Percentiles rank a stretch among this genome's conserved stretches.
Conservation (phyloP, 257 asterid species). For the Capsicum chinense region DNA sequence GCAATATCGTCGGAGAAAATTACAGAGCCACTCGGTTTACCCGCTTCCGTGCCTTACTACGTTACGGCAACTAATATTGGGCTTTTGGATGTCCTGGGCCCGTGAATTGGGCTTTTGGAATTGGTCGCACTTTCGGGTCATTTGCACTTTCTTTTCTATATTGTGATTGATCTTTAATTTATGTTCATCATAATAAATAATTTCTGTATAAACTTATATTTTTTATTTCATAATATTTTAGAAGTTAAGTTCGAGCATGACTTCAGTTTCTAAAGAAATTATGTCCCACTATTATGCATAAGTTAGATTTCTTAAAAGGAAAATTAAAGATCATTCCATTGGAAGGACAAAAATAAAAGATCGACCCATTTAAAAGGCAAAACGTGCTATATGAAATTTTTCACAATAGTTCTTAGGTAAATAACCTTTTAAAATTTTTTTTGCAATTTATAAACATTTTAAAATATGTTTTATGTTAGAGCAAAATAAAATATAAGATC, state of each 20-base stretch:
- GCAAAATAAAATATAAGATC: too few species aligned
- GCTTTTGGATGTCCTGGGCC: neutral
- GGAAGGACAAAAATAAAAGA: neutral
- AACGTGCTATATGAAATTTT: neutral
- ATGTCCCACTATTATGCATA: too few species aligned
- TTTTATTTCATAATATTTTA: neutral
- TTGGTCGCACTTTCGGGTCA: neutral
- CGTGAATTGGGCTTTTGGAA: neutral
- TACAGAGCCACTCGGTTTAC: conserved; percentile 40
- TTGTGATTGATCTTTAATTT: neutral
- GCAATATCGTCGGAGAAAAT: conserved; percentile 43
- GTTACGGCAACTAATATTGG: neutral
- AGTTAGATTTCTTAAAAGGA: too few species aligned
- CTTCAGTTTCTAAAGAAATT: neutral
- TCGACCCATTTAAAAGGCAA: neutral
- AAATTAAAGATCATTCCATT: too few species aligned
- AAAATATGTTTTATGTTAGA: too few species aligned
- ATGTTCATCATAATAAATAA: neutral
- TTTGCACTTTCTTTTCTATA: neutral
- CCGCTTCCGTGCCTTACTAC: neutral
- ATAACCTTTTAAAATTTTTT: neutral
- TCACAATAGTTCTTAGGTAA: neutral
- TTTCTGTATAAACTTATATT: neutral
- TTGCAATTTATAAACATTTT: neutral
- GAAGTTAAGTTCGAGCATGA: neutral